Percentiles rank a stretch among this genome's conserved stretches.
These are phyloP conservation scores for Colletotrichum sidae DNA, from an alignment of 2,329 filamentous ascomycete genomes.

Conservation along the genomic window DNA sequence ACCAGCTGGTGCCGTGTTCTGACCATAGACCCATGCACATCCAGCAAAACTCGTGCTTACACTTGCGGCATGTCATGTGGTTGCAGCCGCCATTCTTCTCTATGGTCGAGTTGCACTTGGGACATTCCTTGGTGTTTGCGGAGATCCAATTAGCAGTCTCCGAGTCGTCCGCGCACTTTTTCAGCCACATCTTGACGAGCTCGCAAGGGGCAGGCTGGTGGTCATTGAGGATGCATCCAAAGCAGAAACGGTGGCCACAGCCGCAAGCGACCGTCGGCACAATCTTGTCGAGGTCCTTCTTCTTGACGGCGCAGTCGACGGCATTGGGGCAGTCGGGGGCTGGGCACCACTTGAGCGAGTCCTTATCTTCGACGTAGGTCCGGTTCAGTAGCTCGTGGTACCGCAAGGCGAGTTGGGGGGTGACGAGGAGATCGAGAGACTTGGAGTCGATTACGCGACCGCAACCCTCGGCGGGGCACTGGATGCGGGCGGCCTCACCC, in stretches of 20 bases:
- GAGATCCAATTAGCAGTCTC: conserved; percentile 99
- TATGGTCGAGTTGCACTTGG: conserved; percentile 95
- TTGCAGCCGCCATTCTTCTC: conserved; percentile 99
- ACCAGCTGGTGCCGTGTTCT: conserved; percentile 98
- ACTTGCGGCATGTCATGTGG: conserved; percentile 97
- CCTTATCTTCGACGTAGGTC: conserved; percentile 97
- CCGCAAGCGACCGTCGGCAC: conserved; percentile 91
- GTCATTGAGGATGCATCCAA: conserved; percentile 89
- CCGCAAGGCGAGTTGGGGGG: conserved; percentile 65
- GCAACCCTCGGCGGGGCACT: conserved; percentile 90
- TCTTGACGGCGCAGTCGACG: conserved; percentile 87
- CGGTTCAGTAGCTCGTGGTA: conserved; percentile 90
- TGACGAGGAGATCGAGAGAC: conserved; percentile 82
- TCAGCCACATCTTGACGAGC: conserved; percentile 93
- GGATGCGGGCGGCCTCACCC: conserved; percentile 93
- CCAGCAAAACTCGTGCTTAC: conserved; percentile 98
- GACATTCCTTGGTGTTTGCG: conserved; percentile 98
- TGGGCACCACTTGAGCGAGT: conserved; percentile 96
- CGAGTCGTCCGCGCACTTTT: conserved; percentile 98
- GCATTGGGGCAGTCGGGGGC: conserved; percentile 97
- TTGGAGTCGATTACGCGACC: conserved; percentile 91
- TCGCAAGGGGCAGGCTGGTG: conserved; percentile 94
- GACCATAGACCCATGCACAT: conserved; percentile 99
- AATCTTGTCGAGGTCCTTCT: conserved; percentile 84
- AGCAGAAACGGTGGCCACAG: conserved; percentile 92